Evolutionary conservation across 2,329 filamentous ascomycete genomes (phyloP), one percentile per base, ranked within the genome.

Genomic region (Amauroascus verrucosus): DNA sequence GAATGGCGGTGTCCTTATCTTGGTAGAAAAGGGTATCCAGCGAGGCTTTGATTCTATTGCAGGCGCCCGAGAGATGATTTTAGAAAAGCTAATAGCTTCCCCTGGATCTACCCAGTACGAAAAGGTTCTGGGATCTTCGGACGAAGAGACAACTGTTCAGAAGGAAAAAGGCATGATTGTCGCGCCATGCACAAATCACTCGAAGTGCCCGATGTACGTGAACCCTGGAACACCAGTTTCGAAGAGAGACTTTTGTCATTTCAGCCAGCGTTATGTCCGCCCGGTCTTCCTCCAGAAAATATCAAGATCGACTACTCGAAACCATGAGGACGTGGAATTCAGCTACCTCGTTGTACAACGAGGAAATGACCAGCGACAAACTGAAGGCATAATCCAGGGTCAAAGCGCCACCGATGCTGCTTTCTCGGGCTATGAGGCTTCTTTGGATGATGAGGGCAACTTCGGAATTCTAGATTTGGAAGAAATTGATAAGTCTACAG

Each of bases 1-100:
- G 1, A 78, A 90, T 16, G 91, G 91, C 1, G 93, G 93, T 33
- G 79, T 98, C 13, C 76, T 98, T 3, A 80, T 97, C 47, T 71
- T 97, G 2, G 72, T 96, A 20, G 93, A 98, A 67, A 97, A 96
- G 67, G 93, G 89, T 0, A 81, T 95, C 11, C 87, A 89, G 11
- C 82, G 88, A 41, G 93, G 93, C 0, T 98, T 98, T 60, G 93
- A 97, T 67, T 86, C 88, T 13, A 81, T 98, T 38, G 91, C 88
- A 9, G 86, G 85, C 46, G 89, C 90, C 5, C 83, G 93, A 48
- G 79, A 89, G 40, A 81, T 86, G 56, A 73, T 98, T 0, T 75
- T 97, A 0, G 80, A 86, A 56, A 81, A 85, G 43, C 83, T 87
- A 65, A 85, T 95, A 53, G 61, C 67, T 2, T 81, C 81, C 13